phyloP scores from a whole-genome alignment of 495 filamentous ascomycete genomes.

The Trichoderma asperelloides region DNA sequence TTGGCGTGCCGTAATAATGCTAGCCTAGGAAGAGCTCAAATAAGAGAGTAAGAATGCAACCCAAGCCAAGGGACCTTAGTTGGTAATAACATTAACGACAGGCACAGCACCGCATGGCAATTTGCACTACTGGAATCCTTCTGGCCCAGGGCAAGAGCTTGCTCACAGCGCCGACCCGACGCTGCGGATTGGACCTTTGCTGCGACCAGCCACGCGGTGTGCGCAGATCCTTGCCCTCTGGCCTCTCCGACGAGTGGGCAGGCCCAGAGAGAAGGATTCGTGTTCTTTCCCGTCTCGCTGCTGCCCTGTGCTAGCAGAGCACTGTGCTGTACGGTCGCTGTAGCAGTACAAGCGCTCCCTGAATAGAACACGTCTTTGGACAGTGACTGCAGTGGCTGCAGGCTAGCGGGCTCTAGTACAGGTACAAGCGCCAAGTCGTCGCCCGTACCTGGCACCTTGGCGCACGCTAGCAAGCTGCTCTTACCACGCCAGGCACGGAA shows the following conservation, averaged over 20 bases:
- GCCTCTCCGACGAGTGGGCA: constrained; percentile 2
- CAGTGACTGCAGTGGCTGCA: not conserved
- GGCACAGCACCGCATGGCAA: not conserved
- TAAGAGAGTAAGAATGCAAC: too few species aligned
- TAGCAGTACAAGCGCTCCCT: not conserved
- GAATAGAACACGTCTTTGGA: not conserved
- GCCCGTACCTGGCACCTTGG: not conserved
- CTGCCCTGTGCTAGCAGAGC: too few species aligned
- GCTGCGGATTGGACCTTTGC: not conserved
- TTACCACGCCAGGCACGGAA: not conserved
- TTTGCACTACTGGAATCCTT: not conserved
- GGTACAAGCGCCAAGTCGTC: not conserved
- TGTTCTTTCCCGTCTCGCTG: not conserved
- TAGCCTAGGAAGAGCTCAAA: too few species aligned
- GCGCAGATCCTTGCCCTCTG: constrained; percentile 4
- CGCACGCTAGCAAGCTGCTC: not conserved
- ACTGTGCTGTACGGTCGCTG: not conserved
- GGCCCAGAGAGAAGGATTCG: not conserved
- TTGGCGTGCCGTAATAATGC: too few species aligned
- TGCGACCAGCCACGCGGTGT: not conserved
- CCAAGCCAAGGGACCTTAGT: too few species aligned
- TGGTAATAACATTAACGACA: too few species aligned
- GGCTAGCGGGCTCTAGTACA: not conserved
- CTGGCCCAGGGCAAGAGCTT: not conserved
- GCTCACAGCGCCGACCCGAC: constrained; percentile 4